Base-by-base conservation (phyloP, 2,329 filamentous ascomycete species). In the Hymenoscyphus salicellus region DNA sequence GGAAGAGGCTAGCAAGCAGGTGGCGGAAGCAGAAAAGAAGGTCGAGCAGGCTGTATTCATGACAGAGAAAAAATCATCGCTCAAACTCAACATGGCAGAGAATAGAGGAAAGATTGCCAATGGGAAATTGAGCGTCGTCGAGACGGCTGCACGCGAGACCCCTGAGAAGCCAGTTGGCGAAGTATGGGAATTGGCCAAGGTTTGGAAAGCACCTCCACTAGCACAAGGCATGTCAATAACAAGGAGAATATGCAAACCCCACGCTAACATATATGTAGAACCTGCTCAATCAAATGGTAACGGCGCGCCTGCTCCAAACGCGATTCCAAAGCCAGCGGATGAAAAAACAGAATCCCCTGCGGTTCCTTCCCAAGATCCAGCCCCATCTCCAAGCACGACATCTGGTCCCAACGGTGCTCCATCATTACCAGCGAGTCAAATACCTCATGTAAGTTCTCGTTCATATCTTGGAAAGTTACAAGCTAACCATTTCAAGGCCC, bases 121-220 rank as follows among this genome's bases (percentile, higher is more conserved):
- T 60, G 90, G 89, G 4, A 96, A 95, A 79, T 79, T 96, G 36
- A 84, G 85, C 1, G 86, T 95, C 1, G 90, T 98, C 3, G 85
- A 93, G 73, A 90, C 87, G 57, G 93, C 94, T 14, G 92, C 90
- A 0, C 84, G 83, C n/a, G 90, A 96, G 58, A 97, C 93, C 0
- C 94, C 94, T 0, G 83, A 94, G 72, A 88, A 87, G 74, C 86
- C 93, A 0, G 92, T 98, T 3, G 85, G 81, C 10, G 93, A 97
- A 77, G 93, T 97, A 0, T 97, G 92, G 91, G 87, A 89, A 68
- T 80, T 91, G 62, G 93, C 90, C 0, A 93, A 94, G 77, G 81
- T 79, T 61, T 84, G 86, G 11, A 89, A 86, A 74, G 81, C 84
- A 32, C 65, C 68, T n/a, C 65, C 70, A 38, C 57, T 71, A 52